Percentiles rank a stretch among this genome's conserved stretches.
These are phyloP conservation scores for Davidsoniella eucalypti DNA, from an alignment of 2,329 filamentous ascomycete species.

Conservation along the genomic window DNA sequence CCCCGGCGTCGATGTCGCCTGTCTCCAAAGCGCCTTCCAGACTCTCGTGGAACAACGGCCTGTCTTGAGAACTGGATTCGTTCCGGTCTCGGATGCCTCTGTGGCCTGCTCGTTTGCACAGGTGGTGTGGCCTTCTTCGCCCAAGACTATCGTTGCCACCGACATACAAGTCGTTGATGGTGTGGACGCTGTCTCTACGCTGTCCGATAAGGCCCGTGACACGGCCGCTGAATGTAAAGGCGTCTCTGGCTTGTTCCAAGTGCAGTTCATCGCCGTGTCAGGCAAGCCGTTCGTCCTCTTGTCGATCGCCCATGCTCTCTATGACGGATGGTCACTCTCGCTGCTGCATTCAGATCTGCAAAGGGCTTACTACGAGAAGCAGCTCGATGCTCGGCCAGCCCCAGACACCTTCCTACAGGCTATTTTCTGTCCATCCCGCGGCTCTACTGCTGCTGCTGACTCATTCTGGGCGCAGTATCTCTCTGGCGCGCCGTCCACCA, in stretches of 20 bases:
- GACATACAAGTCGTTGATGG: neutral
- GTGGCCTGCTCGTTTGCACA: constrained; percentile 36
- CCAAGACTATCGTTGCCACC: neutral
- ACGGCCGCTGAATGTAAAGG: constrained; percentile 24
- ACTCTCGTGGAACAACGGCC: constrained; percentile 42
- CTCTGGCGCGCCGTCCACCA: constrained; percentile 1
- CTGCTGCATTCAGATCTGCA: constrained; percentile 57
- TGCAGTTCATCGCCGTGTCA: constrained; percentile 25
- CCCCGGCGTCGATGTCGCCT: constrained; percentile 34
- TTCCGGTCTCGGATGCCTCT: constrained; percentile 43
- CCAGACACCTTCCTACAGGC: constrained; percentile 19
- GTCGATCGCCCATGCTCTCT: constrained; percentile 72
- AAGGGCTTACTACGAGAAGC: constrained; percentile 38
- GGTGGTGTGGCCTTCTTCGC: constrained; percentile 22
- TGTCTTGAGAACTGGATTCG: constrained; percentile 61
- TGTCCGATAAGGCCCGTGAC: constrained; percentile 23
- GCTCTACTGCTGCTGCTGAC: constrained; percentile 13
- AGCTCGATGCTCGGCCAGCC: constrained; percentile 25
- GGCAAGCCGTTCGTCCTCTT: constrained; percentile 34
- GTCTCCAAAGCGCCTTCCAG: constrained; percentile 44
- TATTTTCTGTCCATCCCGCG: neutral
- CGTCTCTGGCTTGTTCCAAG: constrained; percentile 28
- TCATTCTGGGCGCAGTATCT: constrained; percentile 60
- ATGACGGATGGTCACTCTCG: constrained; percentile 72
- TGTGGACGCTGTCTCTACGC: neutral